Percentiles rank a stretch among this genome's conserved stretches.
Evolutionary conservation across 108 stramenopile species (phyloP).

Genomic region (Fistulifera pelliculosa): DNA sequence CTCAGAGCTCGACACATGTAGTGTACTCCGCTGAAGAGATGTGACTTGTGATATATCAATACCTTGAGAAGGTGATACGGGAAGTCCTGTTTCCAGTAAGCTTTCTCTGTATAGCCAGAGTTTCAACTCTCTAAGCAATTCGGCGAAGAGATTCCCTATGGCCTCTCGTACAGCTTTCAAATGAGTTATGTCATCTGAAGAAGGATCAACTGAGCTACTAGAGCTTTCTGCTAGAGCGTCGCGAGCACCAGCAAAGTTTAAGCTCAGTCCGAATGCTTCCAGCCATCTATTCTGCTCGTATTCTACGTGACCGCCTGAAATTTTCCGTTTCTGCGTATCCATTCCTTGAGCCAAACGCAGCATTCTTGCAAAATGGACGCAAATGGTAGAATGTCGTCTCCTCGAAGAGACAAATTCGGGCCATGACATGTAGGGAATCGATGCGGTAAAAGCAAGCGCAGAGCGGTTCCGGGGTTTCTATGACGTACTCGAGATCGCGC

Average conservation of each 20-base stretch:
- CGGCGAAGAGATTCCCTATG: constrained; percentile 59
- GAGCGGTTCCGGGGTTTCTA: constrained; percentile 83
- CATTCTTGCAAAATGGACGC: constrained; percentile 60
- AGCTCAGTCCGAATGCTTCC: constrained; percentile 71
- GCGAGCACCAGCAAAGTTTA: constrained; percentile 73
- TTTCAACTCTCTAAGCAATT: constrained; percentile 76
- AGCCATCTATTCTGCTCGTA: constrained; percentile 81
- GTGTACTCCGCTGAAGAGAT: constrained; percentile 75
- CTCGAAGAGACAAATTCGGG: constrained; percentile 25
- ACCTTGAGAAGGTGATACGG: constrained; percentile 32
- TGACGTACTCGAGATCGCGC: constrained; percentile 84
- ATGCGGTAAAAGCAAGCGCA: constrained; percentile 49
- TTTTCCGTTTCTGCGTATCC: constrained; percentile 80
- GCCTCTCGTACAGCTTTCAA: constrained; percentile 46
- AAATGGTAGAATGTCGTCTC: constrained; percentile 57
- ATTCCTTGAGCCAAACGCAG: constrained; percentile 78
- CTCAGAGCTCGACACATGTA: constrained; percentile 68
- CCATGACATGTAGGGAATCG: constrained; percentile 32
- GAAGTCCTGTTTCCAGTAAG: constrained; percentile 53
- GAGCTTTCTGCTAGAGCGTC: constrained; percentile 78
- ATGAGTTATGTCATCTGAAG: constrained; percentile 23
- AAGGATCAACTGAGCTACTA: constrained; percentile 15
- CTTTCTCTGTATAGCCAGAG: constrained; percentile 82
- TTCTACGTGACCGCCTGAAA: constrained; percentile 81
- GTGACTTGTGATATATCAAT: constrained; percentile 43